Conservation (phyloP, 139 green algal genomes). For the Asterochloris sp. region DNA sequence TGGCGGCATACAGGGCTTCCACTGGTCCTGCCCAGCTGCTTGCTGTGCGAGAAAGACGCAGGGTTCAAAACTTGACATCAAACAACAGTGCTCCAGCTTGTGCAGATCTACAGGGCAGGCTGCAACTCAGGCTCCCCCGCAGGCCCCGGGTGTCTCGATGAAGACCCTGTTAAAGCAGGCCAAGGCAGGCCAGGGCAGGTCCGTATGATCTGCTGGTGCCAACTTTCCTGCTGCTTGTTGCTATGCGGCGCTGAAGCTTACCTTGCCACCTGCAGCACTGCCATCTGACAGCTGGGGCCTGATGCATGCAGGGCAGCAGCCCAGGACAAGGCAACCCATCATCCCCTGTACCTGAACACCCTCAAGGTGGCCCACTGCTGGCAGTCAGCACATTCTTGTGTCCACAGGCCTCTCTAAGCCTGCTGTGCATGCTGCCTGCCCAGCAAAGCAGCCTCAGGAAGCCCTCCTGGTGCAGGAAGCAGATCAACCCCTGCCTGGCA, state of each 20-base stretch:
- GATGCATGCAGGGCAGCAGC: background rate
- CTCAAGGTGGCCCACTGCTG: conserved; percentile 1
- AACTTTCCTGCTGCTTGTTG: background rate
- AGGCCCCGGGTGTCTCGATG: conserved; percentile 8
- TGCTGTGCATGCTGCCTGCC: background rate
- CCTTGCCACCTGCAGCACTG: background rate
- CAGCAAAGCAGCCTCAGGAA: background rate
- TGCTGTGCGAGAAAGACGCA: too few species aligned
- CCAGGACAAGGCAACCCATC: conserved; percentile 9
- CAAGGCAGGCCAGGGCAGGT: background rate
- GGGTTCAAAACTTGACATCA: too few species aligned
- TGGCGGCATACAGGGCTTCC: too few species aligned
- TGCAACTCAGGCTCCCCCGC: background rate
- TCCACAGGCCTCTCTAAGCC: background rate
- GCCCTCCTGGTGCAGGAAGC: too few species aligned
- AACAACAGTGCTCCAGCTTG: background rate
- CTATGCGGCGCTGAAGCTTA: background rate
- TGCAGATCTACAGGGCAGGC: background rate
- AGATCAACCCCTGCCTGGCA: too few species aligned
- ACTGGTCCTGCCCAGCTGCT: too few species aligned
- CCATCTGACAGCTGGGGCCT: too few species aligned
- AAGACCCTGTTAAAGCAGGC: conserved; percentile 21
- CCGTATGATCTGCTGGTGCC: background rate
- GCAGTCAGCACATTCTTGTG: background rate
- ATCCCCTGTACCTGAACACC: conserved; percentile 20